These are phyloP conservation scores for Monosporozyma yasuniensis DNA, from an alignment of 805 yeast genomes.

Conservation along the genomic window DNA sequence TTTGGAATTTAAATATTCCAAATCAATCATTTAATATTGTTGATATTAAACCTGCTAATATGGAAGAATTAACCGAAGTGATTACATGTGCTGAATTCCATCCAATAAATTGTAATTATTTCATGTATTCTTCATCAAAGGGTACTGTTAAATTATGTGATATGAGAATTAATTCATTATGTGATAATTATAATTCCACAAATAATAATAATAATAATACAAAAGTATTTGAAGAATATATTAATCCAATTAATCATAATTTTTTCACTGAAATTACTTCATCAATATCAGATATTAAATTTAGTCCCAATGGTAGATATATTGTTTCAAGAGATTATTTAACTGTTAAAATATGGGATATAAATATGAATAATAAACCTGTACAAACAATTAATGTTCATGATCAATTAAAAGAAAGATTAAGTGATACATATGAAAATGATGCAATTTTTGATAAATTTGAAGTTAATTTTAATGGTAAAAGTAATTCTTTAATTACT, in stretches of 20 bases:
- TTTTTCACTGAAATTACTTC: conserved; percentile 96
- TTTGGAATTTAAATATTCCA: conserved; percentile 91
- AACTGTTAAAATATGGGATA: conserved; percentile 97
- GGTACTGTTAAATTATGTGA: conserved; percentile 94
- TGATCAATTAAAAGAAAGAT: conserved; percentile 83
- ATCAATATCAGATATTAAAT: conserved; percentile 87
- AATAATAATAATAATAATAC: conserved; percentile 43
- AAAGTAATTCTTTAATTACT: conserved; percentile 85
- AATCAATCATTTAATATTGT: conserved; percentile 95
- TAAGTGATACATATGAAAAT: conserved; percentile 96
- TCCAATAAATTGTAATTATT: conserved; percentile 82
- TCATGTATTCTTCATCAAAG: conserved; percentile 91
- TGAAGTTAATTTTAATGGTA: conserved; percentile 92
- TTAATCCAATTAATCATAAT: conserved; percentile 86
- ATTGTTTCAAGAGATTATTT: conserved; percentile 95
- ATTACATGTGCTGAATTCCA: conserved; percentile 96
- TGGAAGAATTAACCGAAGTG: conserved; percentile 98
- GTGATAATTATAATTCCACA: conserved; percentile 56
- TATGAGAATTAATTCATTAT: conserved; percentile 90
- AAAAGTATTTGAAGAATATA: conserved; percentile 80
- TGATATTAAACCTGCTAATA: conserved; percentile 93
- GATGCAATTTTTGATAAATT: conserved; percentile 98
- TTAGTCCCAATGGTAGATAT: conserved; percentile 84
- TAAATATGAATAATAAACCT: conserved; percentile 93
- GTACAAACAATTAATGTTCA: conserved; percentile 90